Evolutionary conservation across 1,284 basidiomycete genomes (phyloP).

Genomic region (Ustilago nuda): DNA sequence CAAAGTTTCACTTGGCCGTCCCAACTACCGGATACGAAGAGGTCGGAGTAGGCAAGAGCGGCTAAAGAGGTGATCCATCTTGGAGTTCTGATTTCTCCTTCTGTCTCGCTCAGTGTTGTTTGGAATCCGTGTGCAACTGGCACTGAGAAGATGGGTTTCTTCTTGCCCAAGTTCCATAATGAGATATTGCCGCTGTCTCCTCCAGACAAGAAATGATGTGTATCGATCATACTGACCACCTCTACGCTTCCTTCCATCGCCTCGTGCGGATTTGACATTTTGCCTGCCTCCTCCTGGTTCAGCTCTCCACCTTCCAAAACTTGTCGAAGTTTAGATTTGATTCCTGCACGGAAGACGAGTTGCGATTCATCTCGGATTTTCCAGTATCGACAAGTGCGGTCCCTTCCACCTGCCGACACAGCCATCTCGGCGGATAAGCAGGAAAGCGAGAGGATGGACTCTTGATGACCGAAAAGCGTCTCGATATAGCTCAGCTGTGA

Average conservation of each 20-base stretch:
- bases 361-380: slow-evolving; percentile 96
- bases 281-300: slow-evolving; percentile 66
- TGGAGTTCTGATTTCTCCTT: slow-evolving; percentile 80
- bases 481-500: slow-evolving; percentile 90
- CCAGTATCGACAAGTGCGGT: slow-evolving; percentile 94
- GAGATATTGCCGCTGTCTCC: slow-evolving; percentile 90
- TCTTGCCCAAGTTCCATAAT: slow-evolving; percentile 92
- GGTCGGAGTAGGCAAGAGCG: slow-evolving; percentile 85
- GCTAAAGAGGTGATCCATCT: slow-evolving; percentile 91
- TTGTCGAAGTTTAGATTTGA: slow-evolving; percentile 76
- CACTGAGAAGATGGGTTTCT: slow-evolving; percentile 90
- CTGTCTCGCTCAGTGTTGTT: slow-evolving; percentile 75
- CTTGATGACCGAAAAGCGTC: slow-evolving; percentile 97
- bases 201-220: slow-evolving; percentile 89
- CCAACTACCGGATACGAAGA: slow-evolving; percentile 94
- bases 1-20: slow-evolving; percentile 87
- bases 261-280: slow-evolving; percentile 12
- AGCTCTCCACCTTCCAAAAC: slow-evolving; percentile 82
- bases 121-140: slow-evolving; percentile 88
- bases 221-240: slow-evolving; percentile 92
- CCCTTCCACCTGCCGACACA: slow-evolving; percentile 87
- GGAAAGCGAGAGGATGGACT: slow-evolving; percentile 82
- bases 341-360: slow-evolving; percentile 93
- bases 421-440: slow-evolving; percentile 85
- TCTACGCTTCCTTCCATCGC: slow-evolving; percentile 89